Conservation (phyloP, 1,139 yeast species). For the Yamadazyma mexicana region DNA sequence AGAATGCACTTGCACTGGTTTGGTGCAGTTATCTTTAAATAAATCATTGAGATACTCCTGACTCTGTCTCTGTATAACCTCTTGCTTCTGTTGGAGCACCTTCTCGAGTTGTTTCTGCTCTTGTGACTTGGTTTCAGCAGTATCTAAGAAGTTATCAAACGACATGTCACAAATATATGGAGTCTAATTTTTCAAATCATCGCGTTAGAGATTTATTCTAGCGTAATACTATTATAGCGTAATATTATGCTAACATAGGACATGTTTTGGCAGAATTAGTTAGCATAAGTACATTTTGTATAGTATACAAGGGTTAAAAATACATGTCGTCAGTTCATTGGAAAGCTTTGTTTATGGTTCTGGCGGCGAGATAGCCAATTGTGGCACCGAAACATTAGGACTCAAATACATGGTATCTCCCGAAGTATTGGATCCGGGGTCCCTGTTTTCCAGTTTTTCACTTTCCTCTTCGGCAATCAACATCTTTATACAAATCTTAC, state of each 20-base stretch:
- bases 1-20: conserved; percentile 45
- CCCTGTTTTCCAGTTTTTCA: conserved; percentile 16
- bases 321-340: background rate
- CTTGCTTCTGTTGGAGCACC: conserved; percentile 31
- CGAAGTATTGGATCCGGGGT: conserved; percentile 11
- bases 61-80: conserved; percentile 40
- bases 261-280: too few relatives aligned
- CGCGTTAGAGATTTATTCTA: conserved; percentile 7
- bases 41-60: conserved; percentile 39
- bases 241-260: background rate
- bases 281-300: background rate
- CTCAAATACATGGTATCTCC: conserved; percentile 11
- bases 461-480: conserved; percentile 63
- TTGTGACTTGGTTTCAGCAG: conserved; percentile 15
- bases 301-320: conserved; percentile 3
- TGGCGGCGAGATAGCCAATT: conserved; percentile 42
- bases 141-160: conserved; percentile 14
- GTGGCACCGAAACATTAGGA: conserved; percentile 23
- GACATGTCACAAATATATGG: conserved; percentile 6
- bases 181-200: conserved; percentile 17
- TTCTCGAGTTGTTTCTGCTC: conserved; percentile 34
- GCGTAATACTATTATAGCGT: too few relatives aligned
- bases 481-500: conserved; percentile 76
- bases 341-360: conserved; percentile 15
- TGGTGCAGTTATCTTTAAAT: conserved; percentile 39